Base-by-base conservation (phyloP, 768 basidiomycete species). In the Leccinum variicolor region DNA sequence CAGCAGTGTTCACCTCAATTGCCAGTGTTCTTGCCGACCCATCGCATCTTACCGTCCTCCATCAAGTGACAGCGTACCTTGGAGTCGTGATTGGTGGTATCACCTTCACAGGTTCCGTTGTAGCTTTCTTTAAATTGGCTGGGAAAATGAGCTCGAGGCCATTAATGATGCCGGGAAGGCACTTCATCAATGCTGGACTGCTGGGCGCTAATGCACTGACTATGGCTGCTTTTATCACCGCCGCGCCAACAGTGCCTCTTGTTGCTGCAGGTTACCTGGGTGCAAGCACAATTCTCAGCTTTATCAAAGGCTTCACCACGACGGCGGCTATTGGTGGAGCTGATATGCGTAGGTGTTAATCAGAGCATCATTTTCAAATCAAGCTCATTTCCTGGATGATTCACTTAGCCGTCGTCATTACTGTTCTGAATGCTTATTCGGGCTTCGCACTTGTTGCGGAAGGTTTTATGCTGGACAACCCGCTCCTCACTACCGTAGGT, bases 281-380 rank as follows among this genome's bases (percentile, higher is more conserved):
- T 43, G 81, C 81, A 17, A 93, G 90, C 63, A 77, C 92, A 1
- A 60, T 84, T 3, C 76, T 94, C 53, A 92, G 90, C 66, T 94
- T 94, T 73, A 79, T 89, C 59, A 91, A 92, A 68, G 92, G 92
- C 5, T 89, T 80, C 71, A 94, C 92, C 0, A 90, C 90, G 2
- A 93, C 92, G 9, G 89, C 92, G 13, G 90, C 92, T n/a, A 91
- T 94, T 60, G 92, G 92, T 52, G 92, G 92, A 11, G 92, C 92
- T 26, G 92, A 94, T 67, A 94, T 94, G 92, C 92, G 91, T 92
- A 65, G 55, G 89, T 79, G 21, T 28, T 50, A 36, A 41, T 53
- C 11, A 33, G 23, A 17, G 10, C 6, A 2, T 58, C 5, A 4
- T 58, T 48, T 45, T 52, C 31, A 10, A 53, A 45, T 45, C 31